Conservation (phyloP, 1,139 yeast species). For the Pichia sp. region DNA sequence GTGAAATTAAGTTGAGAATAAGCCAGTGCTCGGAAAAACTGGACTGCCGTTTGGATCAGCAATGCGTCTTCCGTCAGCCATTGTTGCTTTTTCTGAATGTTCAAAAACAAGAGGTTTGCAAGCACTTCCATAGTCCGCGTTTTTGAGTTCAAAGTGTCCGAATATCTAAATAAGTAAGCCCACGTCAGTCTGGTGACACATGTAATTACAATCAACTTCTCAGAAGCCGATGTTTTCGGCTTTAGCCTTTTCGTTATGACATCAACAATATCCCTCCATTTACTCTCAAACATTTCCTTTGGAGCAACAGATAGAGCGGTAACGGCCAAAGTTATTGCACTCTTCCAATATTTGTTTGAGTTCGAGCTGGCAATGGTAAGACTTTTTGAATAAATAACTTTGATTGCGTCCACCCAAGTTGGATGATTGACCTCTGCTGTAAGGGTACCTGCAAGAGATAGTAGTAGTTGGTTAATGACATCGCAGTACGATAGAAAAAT, state of each 20-base stretch:
- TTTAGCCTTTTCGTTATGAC: slow-evolving; percentile 37
- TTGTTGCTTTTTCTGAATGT: slow-evolving; percentile 56
- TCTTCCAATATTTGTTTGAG: slow-evolving; percentile 64
- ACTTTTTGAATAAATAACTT: slow-evolving; percentile 53
- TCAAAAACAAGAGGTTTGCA: slow-evolving; percentile 46
- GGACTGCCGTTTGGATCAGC: slow-evolving; percentile 63
- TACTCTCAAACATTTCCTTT: slow-evolving; percentile 64
- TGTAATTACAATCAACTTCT: slow-evolving; percentile 57
- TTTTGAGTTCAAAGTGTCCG: slow-evolving; percentile 85
- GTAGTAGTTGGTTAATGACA: slow-evolving; percentile 65
- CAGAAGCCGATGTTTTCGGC: slow-evolving; percentile 46
- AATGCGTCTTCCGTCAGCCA: slow-evolving; percentile 64
- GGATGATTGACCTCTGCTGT: slow-evolving; percentile 97
- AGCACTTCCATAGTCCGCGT: slow-evolving; percentile 55
- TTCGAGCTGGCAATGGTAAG: slow-evolving; percentile 37
- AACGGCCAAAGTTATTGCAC: slow-evolving; percentile 65
- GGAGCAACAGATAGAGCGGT: slow-evolving; percentile 80
- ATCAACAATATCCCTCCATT: slow-evolving; percentile 73
- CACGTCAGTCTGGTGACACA: slow-evolving; percentile 74
- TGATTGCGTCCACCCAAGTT: slow-evolving; percentile 83
- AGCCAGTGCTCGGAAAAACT: slow-evolving; percentile 71
- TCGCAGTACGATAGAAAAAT: slow-evolving; percentile 79
- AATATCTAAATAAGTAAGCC: slow-evolving; percentile 83
- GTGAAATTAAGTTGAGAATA: slow-evolving; percentile 74
- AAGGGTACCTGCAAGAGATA: slow-evolving; percentile 78